Base-by-base conservation (phyloP, 495 filamentous ascomycete species). In the Penicillium coprophilum region DNA sequence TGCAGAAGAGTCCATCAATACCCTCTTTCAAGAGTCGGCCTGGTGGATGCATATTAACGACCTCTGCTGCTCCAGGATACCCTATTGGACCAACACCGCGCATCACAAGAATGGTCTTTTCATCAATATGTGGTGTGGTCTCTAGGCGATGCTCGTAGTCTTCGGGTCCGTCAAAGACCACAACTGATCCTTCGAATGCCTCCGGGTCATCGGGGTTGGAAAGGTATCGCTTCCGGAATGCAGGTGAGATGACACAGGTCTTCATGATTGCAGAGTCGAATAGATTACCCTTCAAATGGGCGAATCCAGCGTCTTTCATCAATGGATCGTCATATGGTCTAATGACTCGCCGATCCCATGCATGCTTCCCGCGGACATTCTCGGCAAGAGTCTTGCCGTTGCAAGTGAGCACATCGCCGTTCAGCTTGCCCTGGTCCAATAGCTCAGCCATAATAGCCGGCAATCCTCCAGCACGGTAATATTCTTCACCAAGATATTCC, bases 201-300 rank as follows among this genome's bases (percentile, higher is more conserved):
- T 79, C 77, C 1, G 71, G 79, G 43, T 82, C 79, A 1, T 75
- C 63, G 10, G 79, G 77, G 46, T 80, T 74, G 28, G 77, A 75
- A 7, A 82, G 66, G 40, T 79, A 82, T 17, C 64, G 69, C 40
- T 75, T 38, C 40, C 76, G 61, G 61, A 83, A 82, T 23, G 68
- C 71, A 2, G 72, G 60, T 4, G 79, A 80, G 44, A 83, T 80
- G 17, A 81, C 80, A 32, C 75, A 82, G 1, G 78, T 83, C 61
- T 83, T 82, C 79, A 83, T 82, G 55, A 83, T 82, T 4, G 80
- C 80, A 0, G 77, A 80, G 21, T 81, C 68, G 55, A 83, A 83
- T 3, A 83, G 61, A 24, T 65, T 81, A 7, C 80, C 79, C 50
- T 70, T 70, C 27, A 83, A 68, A 53, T 82, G 78, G 8, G 78